Conservation (phyloP, 140 eudicot genomes). For the Cichorium intybus region DNA sequence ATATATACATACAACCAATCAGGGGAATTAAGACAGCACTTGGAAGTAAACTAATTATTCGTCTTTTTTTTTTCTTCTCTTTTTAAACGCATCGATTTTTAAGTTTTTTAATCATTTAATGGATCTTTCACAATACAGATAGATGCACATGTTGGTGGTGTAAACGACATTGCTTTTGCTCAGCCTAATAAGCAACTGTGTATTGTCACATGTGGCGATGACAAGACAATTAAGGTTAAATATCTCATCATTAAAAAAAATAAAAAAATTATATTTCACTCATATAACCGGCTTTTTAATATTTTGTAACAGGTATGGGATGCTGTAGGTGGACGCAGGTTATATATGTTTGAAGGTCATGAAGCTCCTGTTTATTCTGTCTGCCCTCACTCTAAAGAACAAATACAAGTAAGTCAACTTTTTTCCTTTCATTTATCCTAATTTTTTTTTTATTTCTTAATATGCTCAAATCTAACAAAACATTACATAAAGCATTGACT, state of each 20-base stretch:
- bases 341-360: constrained; percentile 81
- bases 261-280: background rate
- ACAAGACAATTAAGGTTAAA: constrained; percentile 86
- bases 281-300: background rate
- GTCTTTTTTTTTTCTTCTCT: background rate
- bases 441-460: background rate
- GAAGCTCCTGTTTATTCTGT: constrained; percentile 95
- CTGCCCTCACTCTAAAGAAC: constrained; percentile 87
- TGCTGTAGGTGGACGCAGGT: constrained; percentile 73
- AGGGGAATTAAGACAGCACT: constrained; percentile 71
- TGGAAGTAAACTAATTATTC: constrained; percentile 58
- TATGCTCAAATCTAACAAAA: background rate
- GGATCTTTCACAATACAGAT: constrained; percentile 45
- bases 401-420: constrained; percentile 68
- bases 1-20: constrained; percentile 63
- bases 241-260: background rate
- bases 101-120: constrained; percentile 4
- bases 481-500: background rate
- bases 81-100: background rate
- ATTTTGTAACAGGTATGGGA: constrained; percentile 78
- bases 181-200: constrained; percentile 79
- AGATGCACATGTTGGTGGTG: constrained; percentile 91
- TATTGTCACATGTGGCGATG: constrained; percentile 92
- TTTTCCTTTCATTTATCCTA: background rate
- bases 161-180: constrained; percentile 87